Conservation (phyloP, 139 green algal genomes). For the Chlamydomonas incerta region DNA sequence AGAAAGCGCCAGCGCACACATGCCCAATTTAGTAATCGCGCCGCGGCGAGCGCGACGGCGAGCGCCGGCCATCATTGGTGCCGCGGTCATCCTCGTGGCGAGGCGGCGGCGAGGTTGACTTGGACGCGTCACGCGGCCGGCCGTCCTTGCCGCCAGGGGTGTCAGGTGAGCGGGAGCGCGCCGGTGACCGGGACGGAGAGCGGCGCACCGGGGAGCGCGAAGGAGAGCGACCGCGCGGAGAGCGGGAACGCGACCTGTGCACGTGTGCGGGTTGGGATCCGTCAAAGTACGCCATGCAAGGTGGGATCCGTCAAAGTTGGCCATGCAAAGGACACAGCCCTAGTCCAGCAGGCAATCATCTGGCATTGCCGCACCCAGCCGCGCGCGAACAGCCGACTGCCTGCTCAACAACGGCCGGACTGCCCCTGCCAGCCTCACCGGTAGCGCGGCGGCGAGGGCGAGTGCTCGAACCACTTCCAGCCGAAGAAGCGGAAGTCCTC, state of each 20-base stretch:
- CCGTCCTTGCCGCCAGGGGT: constrained; percentile 46
- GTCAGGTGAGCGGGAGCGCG: background rate
- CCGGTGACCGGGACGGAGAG: background rate
- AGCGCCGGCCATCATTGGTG: background rate
- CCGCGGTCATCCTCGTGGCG: background rate
- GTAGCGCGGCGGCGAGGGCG: constrained; percentile 2
- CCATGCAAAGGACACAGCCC: too few relatives aligned
- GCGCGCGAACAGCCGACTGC: too few relatives aligned
- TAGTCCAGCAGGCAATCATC: too few relatives aligned
- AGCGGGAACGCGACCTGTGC: background rate
- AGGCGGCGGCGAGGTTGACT: background rate
- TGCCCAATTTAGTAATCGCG: too few relatives aligned
- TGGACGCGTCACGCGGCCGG: constrained; percentile 7
- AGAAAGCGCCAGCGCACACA: too few relatives aligned
- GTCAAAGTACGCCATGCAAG: too few relatives aligned
- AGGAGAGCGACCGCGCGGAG: background rate
- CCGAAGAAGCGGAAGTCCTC: constrained; percentile 71
- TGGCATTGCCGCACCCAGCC: too few relatives aligned
- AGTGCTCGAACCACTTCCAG: constrained; percentile 69
- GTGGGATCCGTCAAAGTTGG: too few relatives aligned
- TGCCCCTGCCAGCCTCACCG: too few relatives aligned
- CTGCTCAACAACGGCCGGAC: too few relatives aligned
- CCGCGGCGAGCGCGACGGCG: background rate
- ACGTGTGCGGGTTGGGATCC: too few relatives aligned
- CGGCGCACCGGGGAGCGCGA: background rate